phyloP scores from a whole-genome alignment of 148 eudicot species.

The Vaccinium macrocarpon region DNA sequence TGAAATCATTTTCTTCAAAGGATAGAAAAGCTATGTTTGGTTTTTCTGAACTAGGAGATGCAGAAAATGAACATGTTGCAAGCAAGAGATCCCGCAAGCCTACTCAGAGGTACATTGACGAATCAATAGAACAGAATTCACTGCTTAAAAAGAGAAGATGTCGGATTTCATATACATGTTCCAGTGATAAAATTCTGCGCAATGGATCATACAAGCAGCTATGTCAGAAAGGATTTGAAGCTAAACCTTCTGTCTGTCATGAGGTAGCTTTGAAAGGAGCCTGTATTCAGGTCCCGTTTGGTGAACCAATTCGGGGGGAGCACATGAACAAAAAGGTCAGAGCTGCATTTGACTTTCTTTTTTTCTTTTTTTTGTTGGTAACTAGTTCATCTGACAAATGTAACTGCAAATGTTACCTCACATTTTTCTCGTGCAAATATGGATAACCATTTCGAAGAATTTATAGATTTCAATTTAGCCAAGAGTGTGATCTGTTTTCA shows the following conservation, averaged over 20 bases:
- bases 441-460: neutral
- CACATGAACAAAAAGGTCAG: conserved; percentile 23
- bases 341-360: neutral
- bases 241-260: conserved; percentile 10
- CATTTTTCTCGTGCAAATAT: neutral
- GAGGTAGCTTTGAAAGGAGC: conserved; percentile 16
- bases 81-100: conserved; percentile 26
- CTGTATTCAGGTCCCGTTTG: conserved; percentile 35
- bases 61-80: conserved; percentile 1
- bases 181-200: conserved; percentile 8
- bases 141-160: conserved; percentile 10
- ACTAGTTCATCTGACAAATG: neutral
- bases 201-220: conserved; percentile 13
- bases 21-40: neutral
- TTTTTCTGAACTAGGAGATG: conserved; percentile 8
- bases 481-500: conserved; percentile 7
- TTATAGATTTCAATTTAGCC: conserved; percentile 2
- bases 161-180: neutral
- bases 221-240: neutral
- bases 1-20: conserved; percentile 18
- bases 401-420: neutral
- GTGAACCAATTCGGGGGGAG: conserved; percentile 16
- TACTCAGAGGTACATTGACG: conserved; percentile 22
- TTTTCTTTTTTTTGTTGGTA: neutral
- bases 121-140: conserved; percentile 16